phyloP scores from a whole-genome alignment of 139 green algal species.

The Chlorella sp. region DNA sequence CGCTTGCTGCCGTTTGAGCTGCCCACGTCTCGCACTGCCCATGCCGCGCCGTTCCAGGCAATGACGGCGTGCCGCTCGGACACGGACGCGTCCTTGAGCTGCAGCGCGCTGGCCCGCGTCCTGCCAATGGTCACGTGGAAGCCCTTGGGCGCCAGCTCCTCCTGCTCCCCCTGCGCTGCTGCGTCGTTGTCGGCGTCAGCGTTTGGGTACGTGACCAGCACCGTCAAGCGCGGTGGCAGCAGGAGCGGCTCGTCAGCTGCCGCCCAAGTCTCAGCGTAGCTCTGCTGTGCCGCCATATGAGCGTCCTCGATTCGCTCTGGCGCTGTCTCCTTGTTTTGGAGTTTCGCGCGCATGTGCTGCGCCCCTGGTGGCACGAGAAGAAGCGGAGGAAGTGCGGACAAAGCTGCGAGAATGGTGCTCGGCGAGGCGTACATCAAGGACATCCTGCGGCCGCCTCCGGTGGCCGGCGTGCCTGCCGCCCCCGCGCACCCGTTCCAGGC shows the following conservation, averaged over 20 bases:
- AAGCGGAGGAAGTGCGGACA: too few relatives aligned
- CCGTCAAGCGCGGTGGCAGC: too few relatives aligned
- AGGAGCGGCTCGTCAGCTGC: too few relatives aligned
- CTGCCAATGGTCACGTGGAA: neutral
- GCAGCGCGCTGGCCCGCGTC: neutral
- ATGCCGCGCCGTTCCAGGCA: neutral
- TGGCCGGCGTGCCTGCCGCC: conserved; percentile 31
- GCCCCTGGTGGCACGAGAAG: too few relatives aligned
- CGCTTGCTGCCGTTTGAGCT: neutral
- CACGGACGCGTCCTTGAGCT: neutral
- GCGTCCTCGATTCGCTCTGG: too few relatives aligned
- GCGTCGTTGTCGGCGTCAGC: too few relatives aligned
- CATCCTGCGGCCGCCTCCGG: conserved; percentile 41
- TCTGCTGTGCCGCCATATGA: too few relatives aligned
- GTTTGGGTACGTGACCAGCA: too few relatives aligned
- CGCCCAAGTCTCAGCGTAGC: too few relatives aligned
- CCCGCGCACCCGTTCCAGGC: conserved; percentile 43
- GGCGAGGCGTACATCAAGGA: conserved; percentile 26
- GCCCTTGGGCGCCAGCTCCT: neutral
- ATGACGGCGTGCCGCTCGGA: neutral
- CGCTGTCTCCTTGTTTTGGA: too few relatives aligned
- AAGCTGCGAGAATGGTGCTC: neutral
- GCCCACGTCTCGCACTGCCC: neutral
- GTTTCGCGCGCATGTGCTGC: too few relatives aligned
- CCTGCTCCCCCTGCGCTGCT: too few relatives aligned